Evolutionary conservation across 768 basidiomycete species (phyloP).

Genomic region (Kwoniella bestiolae): DNA sequence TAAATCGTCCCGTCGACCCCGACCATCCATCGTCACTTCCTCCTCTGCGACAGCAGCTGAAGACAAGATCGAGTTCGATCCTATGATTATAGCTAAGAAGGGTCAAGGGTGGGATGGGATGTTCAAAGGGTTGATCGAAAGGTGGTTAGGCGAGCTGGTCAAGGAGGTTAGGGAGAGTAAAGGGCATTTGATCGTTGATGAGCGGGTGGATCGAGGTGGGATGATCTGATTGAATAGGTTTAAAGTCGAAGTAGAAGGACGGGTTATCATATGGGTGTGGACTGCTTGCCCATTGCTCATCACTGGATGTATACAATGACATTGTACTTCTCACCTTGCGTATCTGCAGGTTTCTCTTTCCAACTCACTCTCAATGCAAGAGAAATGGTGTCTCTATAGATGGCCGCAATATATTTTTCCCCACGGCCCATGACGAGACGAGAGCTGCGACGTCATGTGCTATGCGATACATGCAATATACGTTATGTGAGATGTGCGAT

Average conservation of each 20-base stretch:
- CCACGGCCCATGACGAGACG: no score
- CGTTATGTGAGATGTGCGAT: not conserved
- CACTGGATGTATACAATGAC: not conserved
- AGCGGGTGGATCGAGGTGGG: not conserved
- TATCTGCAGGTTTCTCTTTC: no score
- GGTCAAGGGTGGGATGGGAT: constrained; percentile 48
- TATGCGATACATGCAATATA: constrained; percentile 13
- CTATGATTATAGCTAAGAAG: constrained; percentile 46
- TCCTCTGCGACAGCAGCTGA: not conserved
- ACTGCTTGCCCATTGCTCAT: not conserved
- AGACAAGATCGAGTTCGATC: constrained; percentile 44
- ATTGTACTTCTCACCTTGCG: not conserved
- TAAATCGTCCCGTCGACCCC: constrained; percentile 10
- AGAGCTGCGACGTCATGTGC: no score
- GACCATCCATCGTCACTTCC: constrained; percentile 2
- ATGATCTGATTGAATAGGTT: not conserved
- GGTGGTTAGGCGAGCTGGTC: constrained; percentile 43
- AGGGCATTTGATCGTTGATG: not conserved
- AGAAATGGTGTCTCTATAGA: no score
- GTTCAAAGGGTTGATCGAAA: constrained; percentile 28
- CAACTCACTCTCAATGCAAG: no score
- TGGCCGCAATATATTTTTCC: no score
- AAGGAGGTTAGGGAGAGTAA: constrained; percentile 27
- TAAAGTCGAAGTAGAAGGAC: not conserved
- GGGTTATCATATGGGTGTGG: no score